Conservation (phyloP, 257 asterid genomes). For the Solanum pimpinellifolium region DNA sequence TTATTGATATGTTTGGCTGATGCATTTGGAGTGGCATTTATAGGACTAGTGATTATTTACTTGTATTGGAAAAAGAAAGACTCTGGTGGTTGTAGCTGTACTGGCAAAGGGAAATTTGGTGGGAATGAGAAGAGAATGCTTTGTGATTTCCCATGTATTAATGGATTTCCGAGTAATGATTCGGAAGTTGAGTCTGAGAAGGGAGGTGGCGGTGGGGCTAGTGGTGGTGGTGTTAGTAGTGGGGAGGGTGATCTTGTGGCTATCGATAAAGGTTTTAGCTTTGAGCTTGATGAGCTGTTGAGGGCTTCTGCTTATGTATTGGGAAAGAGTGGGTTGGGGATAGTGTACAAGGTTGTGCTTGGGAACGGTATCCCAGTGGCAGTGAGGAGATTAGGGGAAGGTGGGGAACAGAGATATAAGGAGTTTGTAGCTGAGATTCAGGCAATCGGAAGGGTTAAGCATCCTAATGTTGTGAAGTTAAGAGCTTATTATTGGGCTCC, state of each 20-base stretch:
- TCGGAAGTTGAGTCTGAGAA: constrained; percentile 81
- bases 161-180: constrained; percentile 35
- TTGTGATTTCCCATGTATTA: constrained; percentile 50
- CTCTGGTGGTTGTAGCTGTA: constrained; percentile 79
- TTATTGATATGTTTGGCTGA: constrained; percentile 64
- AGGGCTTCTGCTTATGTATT: constrained; percentile 96
- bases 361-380: constrained; percentile 93
- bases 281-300: constrained; percentile 80
- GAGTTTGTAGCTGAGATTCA: constrained; percentile 86
- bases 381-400: constrained; percentile 89
- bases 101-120: constrained; percentile 79
- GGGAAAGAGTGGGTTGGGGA: constrained; percentile 95
- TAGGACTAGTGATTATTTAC: constrained; percentile 66
- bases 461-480: constrained; percentile 76
- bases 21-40: constrained; percentile 68
- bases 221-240: constrained; percentile 42
- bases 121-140: constrained; percentile 36
- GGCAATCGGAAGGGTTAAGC: constrained; percentile 84
- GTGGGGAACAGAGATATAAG: constrained; percentile 85
- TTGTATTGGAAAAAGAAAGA: constrained; percentile 83
- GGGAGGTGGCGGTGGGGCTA: constrained; percentile 35
- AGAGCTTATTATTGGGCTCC: constrained; percentile 97
- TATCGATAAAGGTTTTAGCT: constrained; percentile 80
- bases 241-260: constrained; percentile 91
- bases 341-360: constrained; percentile 89